A percentile compares a stretch with the other conserved stretches of the same genome.
Evolutionary conservation across 2,329 filamentous ascomycete species (phyloP).

Genomic region (Exophiala sideris): DNA sequence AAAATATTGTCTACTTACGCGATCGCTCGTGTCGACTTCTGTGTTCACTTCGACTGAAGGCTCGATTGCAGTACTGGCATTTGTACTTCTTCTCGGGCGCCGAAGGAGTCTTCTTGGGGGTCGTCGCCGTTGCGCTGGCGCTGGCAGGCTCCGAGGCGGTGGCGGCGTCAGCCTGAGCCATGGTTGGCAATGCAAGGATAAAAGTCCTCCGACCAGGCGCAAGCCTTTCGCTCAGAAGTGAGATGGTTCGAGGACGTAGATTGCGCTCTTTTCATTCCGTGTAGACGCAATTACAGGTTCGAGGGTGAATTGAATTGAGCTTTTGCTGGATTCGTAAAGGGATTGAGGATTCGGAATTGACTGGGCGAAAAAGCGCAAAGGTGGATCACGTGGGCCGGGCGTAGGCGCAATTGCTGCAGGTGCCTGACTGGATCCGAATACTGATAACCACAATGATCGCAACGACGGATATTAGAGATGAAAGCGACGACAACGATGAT

Average conservation of each 20-base stretch:
- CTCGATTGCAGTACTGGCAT: constrained; percentile 96
- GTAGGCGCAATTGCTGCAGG: constrained; percentile 8
- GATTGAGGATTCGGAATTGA: constrained; percentile 10
- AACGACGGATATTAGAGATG: constrained; percentile 6
- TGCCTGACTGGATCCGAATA: background rate
- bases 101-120: constrained; percentile 70
- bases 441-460: background rate
- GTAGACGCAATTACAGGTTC: constrained; percentile 2
- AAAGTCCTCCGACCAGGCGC: constrained; percentile 28
- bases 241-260: constrained; percentile 25
- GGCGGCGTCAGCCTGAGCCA: constrained; percentile 26
- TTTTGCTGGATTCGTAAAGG: constrained; percentile 9
- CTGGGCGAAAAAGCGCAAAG: constrained; percentile 13
- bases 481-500: constrained; percentile 6
- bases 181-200: constrained; percentile 21
- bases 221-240: constrained; percentile 29
- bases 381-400: constrained; percentile 21
- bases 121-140: constrained; percentile 55
- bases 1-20: constrained; percentile 62
- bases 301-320: background rate
- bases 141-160: constrained; percentile 30
- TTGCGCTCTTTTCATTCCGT: constrained; percentile 23
- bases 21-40: constrained; percentile 94
- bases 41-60: constrained; percentile 96
- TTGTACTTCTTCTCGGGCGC: constrained; percentile 98